Evolutionary conservation across 2,329 filamentous ascomycete species (phyloP), one percentile per base, ranked within the genome.

Genomic region (Aspergillaceae sp.): DNA sequence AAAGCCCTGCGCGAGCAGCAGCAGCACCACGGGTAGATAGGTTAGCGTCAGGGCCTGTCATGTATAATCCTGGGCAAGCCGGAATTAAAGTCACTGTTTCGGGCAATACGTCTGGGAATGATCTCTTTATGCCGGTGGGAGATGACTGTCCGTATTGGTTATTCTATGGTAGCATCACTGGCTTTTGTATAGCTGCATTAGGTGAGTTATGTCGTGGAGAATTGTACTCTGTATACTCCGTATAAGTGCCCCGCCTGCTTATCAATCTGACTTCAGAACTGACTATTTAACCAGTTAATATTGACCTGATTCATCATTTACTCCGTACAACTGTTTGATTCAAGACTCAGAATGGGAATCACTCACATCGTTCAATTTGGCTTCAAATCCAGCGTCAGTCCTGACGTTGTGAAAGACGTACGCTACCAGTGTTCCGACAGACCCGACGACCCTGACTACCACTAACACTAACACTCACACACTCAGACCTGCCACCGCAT

Each of bases 341-440:
- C 32, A 27, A 9, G 11, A 26, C n/a, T n/a, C 34, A 29, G 2
- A 28, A 85, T 85, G 82, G 60, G 79, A 0, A 73, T 86, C 54
- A 70, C 78, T n/a, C 84, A 87, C 60, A 75, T 86, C 43, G 82
- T 87, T 3, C 69, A 85, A 28, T 83, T 86, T 56, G 73, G 79
- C 50, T 84, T 84, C 70, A 82, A 82, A 57, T 62, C 76, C 0
- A 67, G 68, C 0, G 62, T 71, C 1, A 67, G 69, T 1, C 54
- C 70, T 1, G 72, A 74, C 10, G 69, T 76, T 30, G 68, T 84
- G 5, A 68, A 77, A 53, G 73, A 78, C 55, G 83, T 84, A 65
- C 40, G 73, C 65, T 11, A 32, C 33, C 19, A 27, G n/a, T 32
- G 19, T 19, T 19, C 19, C 19, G 19, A 19, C 19, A 19, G 19